These are phyloP conservation scores for Alternaria hordeiaustralica DNA, from an alignment of 2,329 filamentous ascomycete genomes.

Conservation along the genomic window DNA sequence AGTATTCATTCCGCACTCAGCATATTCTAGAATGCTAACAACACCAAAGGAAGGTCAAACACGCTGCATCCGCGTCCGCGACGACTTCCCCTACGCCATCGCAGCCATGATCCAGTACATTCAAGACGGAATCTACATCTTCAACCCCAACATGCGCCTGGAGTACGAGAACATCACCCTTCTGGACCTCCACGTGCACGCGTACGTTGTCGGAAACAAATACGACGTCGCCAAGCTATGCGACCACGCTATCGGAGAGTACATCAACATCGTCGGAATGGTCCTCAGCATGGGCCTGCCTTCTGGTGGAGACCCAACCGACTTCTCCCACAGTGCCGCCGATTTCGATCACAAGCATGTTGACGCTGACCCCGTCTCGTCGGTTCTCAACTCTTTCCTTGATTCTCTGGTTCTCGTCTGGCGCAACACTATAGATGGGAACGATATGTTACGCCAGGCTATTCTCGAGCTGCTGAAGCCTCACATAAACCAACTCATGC, in stretches of 20 bases:
- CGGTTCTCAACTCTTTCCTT: slow-evolving; percentile 18
- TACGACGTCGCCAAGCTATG: slow-evolving; percentile 24
- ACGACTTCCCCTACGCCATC: slow-evolving; percentile 30
- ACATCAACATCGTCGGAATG: slow-evolving; percentile 14
- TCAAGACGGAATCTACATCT: slow-evolving; percentile 23
- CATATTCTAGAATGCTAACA: not conserved
- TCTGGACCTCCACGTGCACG: slow-evolving; percentile 34
- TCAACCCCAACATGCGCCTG: slow-evolving; percentile 10
- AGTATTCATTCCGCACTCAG: not conserved
- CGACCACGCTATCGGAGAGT: slow-evolving; percentile 17
- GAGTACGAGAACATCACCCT: slow-evolving; percentile 24
- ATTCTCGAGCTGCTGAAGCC: slow-evolving; percentile 27
- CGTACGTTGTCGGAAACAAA: slow-evolving; percentile 29
- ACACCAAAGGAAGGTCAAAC: slow-evolving; percentile 4
- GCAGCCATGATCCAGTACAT: slow-evolving; percentile 28
- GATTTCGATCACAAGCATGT: not conserved
- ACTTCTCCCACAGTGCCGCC: not conserved
- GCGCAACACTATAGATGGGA: slow-evolving; percentile 21
- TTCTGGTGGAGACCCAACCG: not conserved
- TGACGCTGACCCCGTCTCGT: not conserved
- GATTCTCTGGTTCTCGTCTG: slow-evolving; percentile 32
- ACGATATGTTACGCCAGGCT: slow-evolving; percentile 22
- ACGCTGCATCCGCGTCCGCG: slow-evolving; percentile 23
- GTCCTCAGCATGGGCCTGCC: slow-evolving; percentile 12
- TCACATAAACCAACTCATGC: slow-evolving; percentile 16